Evolutionary conservation across 805 yeast species (phyloP).

Genomic region (Saccharomycopsis microspora): DNA sequence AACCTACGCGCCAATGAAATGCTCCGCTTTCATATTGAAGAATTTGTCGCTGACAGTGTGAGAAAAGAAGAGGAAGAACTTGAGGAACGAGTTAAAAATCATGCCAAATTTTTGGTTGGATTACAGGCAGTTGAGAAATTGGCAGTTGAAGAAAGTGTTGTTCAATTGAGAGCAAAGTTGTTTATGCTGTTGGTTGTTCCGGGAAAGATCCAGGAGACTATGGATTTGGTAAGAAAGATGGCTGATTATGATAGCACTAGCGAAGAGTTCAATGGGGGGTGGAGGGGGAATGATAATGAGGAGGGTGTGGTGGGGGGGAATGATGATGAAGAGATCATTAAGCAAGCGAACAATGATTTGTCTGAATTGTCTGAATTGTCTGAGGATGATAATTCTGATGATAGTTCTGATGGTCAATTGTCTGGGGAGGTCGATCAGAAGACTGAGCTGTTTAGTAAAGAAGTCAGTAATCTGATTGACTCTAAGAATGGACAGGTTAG

Average conservation of each 20-base stretch:
- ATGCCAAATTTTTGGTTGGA: slow-evolving; percentile 17
- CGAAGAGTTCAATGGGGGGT: slow-evolving; percentile 8
- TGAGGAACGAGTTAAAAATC: slow-evolving; percentile 13
- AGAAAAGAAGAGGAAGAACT: neutral
- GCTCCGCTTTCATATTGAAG: slow-evolving; percentile 17
- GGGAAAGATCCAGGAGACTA: slow-evolving; percentile 2
- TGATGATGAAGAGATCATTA: neutral
- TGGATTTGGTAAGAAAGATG: slow-evolving; percentile 4
- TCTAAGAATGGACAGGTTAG: too few relatives aligned
- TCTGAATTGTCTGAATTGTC: neutral
- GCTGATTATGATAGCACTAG: slow-evolving; percentile 3
- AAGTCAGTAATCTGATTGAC: too few relatives aligned
- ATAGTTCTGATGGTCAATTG: neutral
- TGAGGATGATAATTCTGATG: slow-evolving; percentile 1
- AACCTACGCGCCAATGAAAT: slow-evolving; percentile 23
- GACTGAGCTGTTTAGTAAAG: neutral
- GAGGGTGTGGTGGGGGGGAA: neutral
- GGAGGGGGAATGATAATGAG: neutral
- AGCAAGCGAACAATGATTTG: neutral
- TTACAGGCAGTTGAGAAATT: slow-evolving; percentile 19
- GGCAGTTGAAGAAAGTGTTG: slow-evolving; percentile 19
- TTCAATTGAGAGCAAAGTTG: slow-evolving; percentile 21
- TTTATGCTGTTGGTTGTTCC: slow-evolving; percentile 21
- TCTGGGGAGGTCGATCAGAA: neutral
- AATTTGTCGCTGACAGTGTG: neutral